Evolutionary conservation across 495 filamentous ascomycete genomes (phyloP), one percentile per base, ranked within the genome.

Genomic region (Penicillium cataractarum): DNA sequence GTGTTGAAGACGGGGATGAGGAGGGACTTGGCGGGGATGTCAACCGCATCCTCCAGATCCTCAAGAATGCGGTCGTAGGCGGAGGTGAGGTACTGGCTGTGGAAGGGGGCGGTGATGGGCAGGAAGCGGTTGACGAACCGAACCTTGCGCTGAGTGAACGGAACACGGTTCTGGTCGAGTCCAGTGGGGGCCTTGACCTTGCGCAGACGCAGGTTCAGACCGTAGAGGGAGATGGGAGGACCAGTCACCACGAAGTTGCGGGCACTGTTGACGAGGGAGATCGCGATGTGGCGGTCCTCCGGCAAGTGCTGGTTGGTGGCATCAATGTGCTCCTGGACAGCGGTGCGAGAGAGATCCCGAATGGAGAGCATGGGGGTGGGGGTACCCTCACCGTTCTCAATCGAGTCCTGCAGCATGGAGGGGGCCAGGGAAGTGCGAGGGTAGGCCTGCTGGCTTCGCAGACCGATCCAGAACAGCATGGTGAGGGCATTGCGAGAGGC

Each of bases 401-500:
- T 83, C 0, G 95, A 97, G 71, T 99, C 96, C 72, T 94, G 93
- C n/a, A 97, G 84, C 63, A 92, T 89, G 1, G 85, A 87, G 1
- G 96, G 96, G n/a, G 93, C 89, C 56, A 99, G 82, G 1, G 96
- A 97, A 2, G 96, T 98, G 55, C 88, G 87, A 49, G 96, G 96
- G 70, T 97, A 99, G 1, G 92, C 93, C 73, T 99, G 96, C 72
- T 99, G 96, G 74, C 94, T 97, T 65, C 96, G 91, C n/a, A 93
- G 86, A 64, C 96, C 96, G 65, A 99, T 98, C 96, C 95, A 99
- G 81, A 99, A 99, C n/a, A 99, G 89, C 61, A 96, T 90, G 7
- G 89, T 96, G 58, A 99, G 79, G 2, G 93, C 90, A 69, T 90
- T 84, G 55, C 83, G 89, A 35, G 92, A 83, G 33, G 89, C 84